phyloP scores from a whole-genome alignment of 257 asterid species.

The Sherardia arvensis region DNA sequence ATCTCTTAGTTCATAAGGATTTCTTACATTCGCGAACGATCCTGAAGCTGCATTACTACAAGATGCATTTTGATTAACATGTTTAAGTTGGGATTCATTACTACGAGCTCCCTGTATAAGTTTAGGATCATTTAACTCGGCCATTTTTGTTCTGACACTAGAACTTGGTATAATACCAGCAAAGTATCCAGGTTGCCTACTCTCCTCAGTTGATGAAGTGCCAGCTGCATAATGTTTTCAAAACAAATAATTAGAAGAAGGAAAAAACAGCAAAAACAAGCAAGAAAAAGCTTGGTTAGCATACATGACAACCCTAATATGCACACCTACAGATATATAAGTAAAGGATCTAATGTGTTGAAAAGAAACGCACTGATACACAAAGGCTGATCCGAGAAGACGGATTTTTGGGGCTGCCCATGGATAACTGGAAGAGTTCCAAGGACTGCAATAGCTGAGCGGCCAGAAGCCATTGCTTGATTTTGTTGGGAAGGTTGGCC shows the following conservation, averaged over 20 bases:
- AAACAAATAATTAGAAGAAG: constrained; percentile 7
- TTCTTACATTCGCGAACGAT: constrained; percentile 20
- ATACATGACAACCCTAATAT: background rate
- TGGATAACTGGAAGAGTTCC: constrained; percentile 4
- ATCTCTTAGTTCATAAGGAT: constrained; percentile 15
- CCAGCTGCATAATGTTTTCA: constrained; percentile 22
- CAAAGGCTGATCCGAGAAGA: constrained; percentile 13
- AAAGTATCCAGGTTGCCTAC: constrained; percentile 18
- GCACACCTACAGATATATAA: background rate
- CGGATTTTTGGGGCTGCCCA: constrained; percentile 2
- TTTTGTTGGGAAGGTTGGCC: constrained; percentile 39
- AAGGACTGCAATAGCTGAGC: constrained; percentile 15
- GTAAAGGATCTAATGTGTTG: background rate
- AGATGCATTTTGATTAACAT: constrained; percentile 12
- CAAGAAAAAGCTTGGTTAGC: background rate
- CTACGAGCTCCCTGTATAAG: constrained; percentile 21
- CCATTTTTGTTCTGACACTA: constrained; percentile 23
- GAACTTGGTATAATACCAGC: constrained; percentile 15
- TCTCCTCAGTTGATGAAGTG: constrained; percentile 20
- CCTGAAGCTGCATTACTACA: constrained; percentile 13
- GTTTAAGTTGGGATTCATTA: constrained; percentile 17
- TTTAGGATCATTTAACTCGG: constrained; percentile 17
- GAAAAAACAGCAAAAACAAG: constrained; percentile 4
- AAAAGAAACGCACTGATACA: constrained; percentile 5
- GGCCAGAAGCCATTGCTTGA: constrained; percentile 15